phyloP scores from a whole-genome alignment of 805 yeast species.

The Metschnikowia colocasiae region DNA sequence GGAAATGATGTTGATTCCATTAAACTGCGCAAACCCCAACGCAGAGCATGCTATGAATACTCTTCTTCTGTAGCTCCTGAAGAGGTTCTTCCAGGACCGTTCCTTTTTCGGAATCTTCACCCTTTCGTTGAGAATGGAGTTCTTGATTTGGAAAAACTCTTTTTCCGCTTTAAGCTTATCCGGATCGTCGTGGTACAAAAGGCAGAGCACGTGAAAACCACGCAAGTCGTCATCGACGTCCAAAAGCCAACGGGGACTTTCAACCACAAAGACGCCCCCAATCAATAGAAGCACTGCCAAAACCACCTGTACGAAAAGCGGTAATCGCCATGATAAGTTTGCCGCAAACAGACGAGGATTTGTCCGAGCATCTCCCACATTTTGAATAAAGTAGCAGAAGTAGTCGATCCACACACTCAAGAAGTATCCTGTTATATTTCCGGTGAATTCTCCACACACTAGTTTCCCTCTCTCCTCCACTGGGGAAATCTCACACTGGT shows the following conservation, averaged over 20 bases:
- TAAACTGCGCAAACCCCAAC: conserved; percentile 44
- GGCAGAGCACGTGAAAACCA: conserved; percentile 39
- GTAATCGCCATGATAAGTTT: conserved; percentile 68
- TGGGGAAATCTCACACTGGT: conserved; percentile 86
- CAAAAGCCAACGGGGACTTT: conserved; percentile 86
- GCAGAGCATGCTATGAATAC: conserved; percentile 41
- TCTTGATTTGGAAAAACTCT: conserved; percentile 48
- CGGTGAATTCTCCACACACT: conserved; percentile 86
- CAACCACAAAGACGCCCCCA: conserved; percentile 79
- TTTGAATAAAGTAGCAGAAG: conserved; percentile 59
- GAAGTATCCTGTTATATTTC: conserved; percentile 78
- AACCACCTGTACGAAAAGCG: conserved; percentile 69
- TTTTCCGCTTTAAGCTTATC: conserved; percentile 31
- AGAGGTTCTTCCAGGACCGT: conserved; percentile 42
- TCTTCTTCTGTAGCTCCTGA: conserved; percentile 36
- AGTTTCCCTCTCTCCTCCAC: conserved; percentile 80
- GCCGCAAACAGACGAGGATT: conserved; percentile 37
- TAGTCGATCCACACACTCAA: conserved; percentile 87
- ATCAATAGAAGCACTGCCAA: conserved; percentile 64
- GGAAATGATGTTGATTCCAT: conserved; percentile 56
- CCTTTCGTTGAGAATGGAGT: conserved; percentile 39
- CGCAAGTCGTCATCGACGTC: conserved; percentile 70
- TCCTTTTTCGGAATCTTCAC: conserved; percentile 35
- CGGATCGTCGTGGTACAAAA: conserved; percentile 31
- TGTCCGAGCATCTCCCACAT: conserved; percentile 42